Conservation (phyloP, 345 rosid genomes). For the Moringa oleifera region DNA sequence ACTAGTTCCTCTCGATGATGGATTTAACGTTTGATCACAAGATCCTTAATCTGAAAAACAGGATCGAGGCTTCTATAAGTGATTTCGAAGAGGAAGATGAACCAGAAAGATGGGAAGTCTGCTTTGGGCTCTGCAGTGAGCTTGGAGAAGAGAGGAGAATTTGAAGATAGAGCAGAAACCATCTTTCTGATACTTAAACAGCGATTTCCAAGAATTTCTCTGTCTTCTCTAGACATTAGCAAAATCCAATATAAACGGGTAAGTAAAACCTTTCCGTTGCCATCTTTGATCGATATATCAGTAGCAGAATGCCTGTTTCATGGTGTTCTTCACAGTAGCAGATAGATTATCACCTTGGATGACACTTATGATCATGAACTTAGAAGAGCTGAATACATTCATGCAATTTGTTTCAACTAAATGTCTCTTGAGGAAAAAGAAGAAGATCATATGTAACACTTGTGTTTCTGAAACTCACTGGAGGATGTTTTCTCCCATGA, state of each 20-base stretch:
- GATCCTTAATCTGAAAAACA: slow-evolving; percentile 76
- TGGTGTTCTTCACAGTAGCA: no score
- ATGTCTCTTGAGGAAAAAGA: no score
- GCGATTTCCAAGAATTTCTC: slow-evolving; percentile 70
- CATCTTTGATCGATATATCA: no score
- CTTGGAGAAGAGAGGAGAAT: slow-evolving; percentile 77
- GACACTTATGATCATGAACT: no score
- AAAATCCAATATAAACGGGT: slow-evolving; percentile 70
- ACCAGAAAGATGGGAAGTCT: slow-evolving; percentile 68
- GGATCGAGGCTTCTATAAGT: slow-evolving; percentile 85
- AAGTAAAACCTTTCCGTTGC: not conserved
- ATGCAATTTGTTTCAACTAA: no score
- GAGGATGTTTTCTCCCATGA: slow-evolving; percentile 3
- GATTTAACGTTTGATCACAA: slow-evolving; percentile 78
- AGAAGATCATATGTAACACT: no score
- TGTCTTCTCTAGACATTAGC: slow-evolving; percentile 76
- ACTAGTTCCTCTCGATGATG: slow-evolving; percentile 59
- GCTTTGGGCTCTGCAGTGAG: slow-evolving; percentile 82
- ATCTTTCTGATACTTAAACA: slow-evolving; percentile 73
- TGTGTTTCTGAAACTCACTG: no score
- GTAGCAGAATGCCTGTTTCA: no score
- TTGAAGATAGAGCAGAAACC: slow-evolving; percentile 90
- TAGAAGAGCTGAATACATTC: no score
- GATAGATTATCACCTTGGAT: no score
- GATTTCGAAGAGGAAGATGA: slow-evolving; percentile 88